A percentile compares a stretch with the other conserved stretches of the same genome.
These are phyloP conservation scores for Tetracentron sinense DNA, from an alignment of 164 flowering plant species.

Conservation along the genomic window DNA sequence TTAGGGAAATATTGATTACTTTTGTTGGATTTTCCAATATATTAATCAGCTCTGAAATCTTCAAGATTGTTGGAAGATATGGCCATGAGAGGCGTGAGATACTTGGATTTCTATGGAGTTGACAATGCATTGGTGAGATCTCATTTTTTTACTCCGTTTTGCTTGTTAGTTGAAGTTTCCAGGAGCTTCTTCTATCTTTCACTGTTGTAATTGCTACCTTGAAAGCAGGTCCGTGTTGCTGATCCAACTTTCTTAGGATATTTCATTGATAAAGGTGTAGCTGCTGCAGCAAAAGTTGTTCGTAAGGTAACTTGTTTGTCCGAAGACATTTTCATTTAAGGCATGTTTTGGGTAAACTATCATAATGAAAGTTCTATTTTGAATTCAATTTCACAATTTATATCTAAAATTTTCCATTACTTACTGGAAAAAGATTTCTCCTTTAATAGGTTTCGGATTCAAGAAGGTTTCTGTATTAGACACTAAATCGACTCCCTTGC, in stretches of 20 bases:
- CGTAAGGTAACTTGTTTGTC: conserved; percentile 63
- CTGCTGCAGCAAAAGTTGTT: conserved; percentile 98
- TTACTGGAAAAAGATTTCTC: no score
- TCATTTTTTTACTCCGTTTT: conserved; percentile 6
- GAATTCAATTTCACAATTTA: no score
- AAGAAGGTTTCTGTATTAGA: not conserved
- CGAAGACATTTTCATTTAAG: not conserved
- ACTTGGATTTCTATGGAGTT: conserved; percentile 92
- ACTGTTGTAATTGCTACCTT: conserved; percentile 11
- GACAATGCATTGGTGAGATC: conserved; percentile 87
- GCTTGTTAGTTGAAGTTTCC: not conserved
- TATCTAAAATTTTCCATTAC: no score
- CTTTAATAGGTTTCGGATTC: not conserved
- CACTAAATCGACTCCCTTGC: not conserved
- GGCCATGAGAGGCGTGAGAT: conserved; percentile 79
- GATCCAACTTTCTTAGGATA: conserved; percentile 96
- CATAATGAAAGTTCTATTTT: not conserved
- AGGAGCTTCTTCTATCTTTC: conserved; percentile 6
- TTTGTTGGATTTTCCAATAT: conserved; percentile 5
- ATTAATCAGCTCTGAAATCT: conserved; percentile 62
- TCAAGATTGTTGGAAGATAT: conserved; percentile 89
- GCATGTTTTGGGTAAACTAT: not conserved
- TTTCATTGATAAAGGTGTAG: conserved; percentile 86
- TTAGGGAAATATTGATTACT: not conserved
- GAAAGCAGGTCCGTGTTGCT: conserved; percentile 87